Evolutionary conservation across 768 basidiomycete genomes (phyloP), one percentile per base, ranked within the genome.

Genomic region (Trametopsis cervina): DNA sequence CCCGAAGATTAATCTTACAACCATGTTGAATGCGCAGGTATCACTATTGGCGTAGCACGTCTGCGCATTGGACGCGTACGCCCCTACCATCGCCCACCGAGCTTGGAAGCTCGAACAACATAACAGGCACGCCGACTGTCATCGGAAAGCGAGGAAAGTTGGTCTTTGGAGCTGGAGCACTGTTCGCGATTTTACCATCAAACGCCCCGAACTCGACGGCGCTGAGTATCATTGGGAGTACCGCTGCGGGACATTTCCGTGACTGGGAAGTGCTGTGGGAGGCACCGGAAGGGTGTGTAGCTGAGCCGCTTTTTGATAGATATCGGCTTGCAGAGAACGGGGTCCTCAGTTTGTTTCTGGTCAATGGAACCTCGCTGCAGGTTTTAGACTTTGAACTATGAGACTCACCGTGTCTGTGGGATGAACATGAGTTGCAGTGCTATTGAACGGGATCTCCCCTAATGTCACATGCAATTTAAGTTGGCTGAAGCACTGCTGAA

Each of bases 71-170:
- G 67, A 69, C 62, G 11, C 64, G 67, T 9, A 66, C 60, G 3
- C 42, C 63, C 5, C 54, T 69, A 20, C 65, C 68, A 4, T 57
- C 61, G 13, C 46, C 60, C 1, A 35, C 54, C 10, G 54, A 51
- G 24, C 54, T 61, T 2, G 49, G 43, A n/a, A 59, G 59, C 42
- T 39, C 48, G 13, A 63, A 67, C 51, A 69, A 68, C 58, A 58
- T 68, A 38, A 69, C 67, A 4, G 56, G 51, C 23, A 66, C 66
- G 11, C 65, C 65, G 1, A 67, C 65, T 2, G 63, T 65, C 27
- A 68, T 64, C 52, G 67, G 68, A 26, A 69, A 70, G 48, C 63
- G 66, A 48, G 68, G 66, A 24, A 69, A 68, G 51, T 56, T 68
- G 33, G 63, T 58, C 38, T 51, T 56, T 2, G 54, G 51, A 12